These are phyloP conservation scores for Porodaedalea pini DNA, from an alignment of 1,284 basidiomycete species.

Conservation along the genomic window DNA sequence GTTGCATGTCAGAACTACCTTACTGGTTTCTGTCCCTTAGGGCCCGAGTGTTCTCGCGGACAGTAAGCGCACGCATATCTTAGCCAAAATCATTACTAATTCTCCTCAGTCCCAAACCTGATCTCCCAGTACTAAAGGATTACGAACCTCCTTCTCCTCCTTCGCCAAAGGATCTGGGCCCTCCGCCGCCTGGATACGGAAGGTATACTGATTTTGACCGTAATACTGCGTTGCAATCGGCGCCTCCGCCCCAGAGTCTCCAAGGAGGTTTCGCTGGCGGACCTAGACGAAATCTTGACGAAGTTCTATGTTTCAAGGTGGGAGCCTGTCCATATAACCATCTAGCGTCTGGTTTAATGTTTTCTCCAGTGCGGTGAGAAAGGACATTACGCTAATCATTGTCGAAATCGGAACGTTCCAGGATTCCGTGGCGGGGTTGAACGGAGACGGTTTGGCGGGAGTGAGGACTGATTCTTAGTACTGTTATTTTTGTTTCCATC, in stretches of 20 bases:
- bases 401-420: slow-evolving; percentile 80
- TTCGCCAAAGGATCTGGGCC: slow-evolving; percentile 76
- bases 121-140: slow-evolving; percentile 64
- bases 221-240: slow-evolving; percentile 27
- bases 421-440: slow-evolving; percentile 75
- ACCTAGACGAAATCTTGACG: slow-evolving; percentile 74
- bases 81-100: slow-evolving; percentile 11
- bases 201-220: slow-evolving; percentile 79
- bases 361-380: slow-evolving; percentile 73
- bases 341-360: slow-evolving; percentile 10
- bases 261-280: slow-evolving; percentile 27
- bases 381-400: slow-evolving; percentile 94
- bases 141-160: slow-evolving; percentile 80
- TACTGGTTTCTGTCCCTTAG: slow-evolving; percentile 94
- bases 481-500: not conserved
- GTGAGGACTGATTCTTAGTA: slow-evolving; percentile 9
- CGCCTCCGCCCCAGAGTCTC: slow-evolving; percentile 29
- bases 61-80: slow-evolving; percentile 62
- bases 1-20: slow-evolving; percentile 90
- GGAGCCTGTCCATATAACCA: slow-evolving; percentile 22
- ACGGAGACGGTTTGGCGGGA: slow-evolving; percentile 25
- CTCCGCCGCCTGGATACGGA: slow-evolving; percentile 89
- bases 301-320: slow-evolving; percentile 90
- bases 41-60: slow-evolving; percentile 84
- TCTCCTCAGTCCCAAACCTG: slow-evolving; percentile 64